Evolutionary conservation across 306 rosid species (phyloP), one percentile per base, ranked within the genome.

Genomic region (Gastrolobium villosum): DNA sequence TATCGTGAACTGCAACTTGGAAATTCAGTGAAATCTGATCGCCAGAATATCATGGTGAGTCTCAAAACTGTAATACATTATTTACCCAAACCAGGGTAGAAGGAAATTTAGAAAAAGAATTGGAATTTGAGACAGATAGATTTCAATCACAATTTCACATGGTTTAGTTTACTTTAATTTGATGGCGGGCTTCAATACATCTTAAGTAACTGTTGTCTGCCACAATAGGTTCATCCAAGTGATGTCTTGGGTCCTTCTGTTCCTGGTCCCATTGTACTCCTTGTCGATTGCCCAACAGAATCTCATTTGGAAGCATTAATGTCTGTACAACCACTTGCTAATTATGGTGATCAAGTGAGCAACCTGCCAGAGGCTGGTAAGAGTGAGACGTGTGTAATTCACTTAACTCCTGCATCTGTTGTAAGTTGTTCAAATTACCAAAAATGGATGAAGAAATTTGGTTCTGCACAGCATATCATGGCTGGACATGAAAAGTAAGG

Each of bases 251-350:
- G 72, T 54, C 94, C 98, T 62, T 92, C 99, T 30, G 82, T 86
- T 83, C 97, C 99, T 61, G 99, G 99, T 75, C 99, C 99, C 44
- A 66, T 89, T 81, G 99, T 95, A 61, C 82, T 95, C n/a, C 88
- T 95, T 53, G 94, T 95, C 2, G 99, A 95, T 77, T 92, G 99
- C 84, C 99, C 98, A 8, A 87, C 96, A 7, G 92, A 86, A 75
- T 86, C 91, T 82, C 98, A 95, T 87, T 75, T 93, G 86, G 88
- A 82, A 77, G 85, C 86, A 68, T 79, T 95, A 71, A 70, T 91
- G 76, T 86, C 89, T 28, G n/a, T 46, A 53, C 88, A 89, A 62
- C 84, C 92, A 80, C 83, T 95, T 53, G 57, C 59, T 79, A 53
- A 71, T 55, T 91, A 91, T 71, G 87, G 81, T 81, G 88, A 78